Percentiles rank a stretch among this genome's conserved stretches.
These are phyloP conservation scores for Alternaria sp. DNA, from an alignment of 2,329 filamentous ascomycete species.

Conservation along the genomic window DNA sequence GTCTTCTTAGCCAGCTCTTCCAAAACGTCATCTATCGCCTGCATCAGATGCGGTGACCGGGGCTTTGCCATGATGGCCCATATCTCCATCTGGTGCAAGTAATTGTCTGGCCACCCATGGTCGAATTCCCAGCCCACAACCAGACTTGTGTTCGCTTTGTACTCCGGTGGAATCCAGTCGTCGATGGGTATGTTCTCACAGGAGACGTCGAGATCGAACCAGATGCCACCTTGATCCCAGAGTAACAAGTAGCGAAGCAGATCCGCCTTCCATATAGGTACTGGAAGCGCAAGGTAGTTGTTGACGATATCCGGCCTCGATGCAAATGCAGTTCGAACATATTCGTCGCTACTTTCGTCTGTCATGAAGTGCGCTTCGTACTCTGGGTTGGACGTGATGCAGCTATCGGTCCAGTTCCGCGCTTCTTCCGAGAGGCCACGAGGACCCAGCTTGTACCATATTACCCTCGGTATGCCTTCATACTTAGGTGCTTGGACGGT, in stretches of 20 bases:
- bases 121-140: slow-evolving; percentile 52
- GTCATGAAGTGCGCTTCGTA: slow-evolving; percentile 41
- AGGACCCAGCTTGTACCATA: slow-evolving; percentile 52
- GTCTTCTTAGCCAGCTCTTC: slow-evolving; percentile 15
- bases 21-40: slow-evolving; percentile 36
- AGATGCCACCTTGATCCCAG: slow-evolving; percentile 51
- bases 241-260: slow-evolving; percentile 52
- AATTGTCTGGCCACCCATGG: slow-evolving; percentile 24
- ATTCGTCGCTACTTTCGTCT: slow-evolving; percentile 37
- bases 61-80: slow-evolving; percentile 43
- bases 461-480: slow-evolving; percentile 36
- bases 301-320: slow-evolving; percentile 48
- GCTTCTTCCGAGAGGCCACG: slow-evolving; percentile 42
- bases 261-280: slow-evolving; percentile 51
- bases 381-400: slow-evolving; percentile 35
- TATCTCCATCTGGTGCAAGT: slow-evolving; percentile 33
- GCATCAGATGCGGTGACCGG: slow-evolving; percentile 25
- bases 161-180: slow-evolving; percentile 48
- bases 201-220: slow-evolving; percentile 51
- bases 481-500: not conserved
- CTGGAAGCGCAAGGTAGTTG: slow-evolving; percentile 39
- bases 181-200: slow-evolving; percentile 41
- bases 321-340: slow-evolving; percentile 41
- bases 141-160: slow-evolving; percentile 36
- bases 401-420: slow-evolving; percentile 40